A percentile compares a stretch with the other conserved stretches of the same genome.
phyloP scores from a whole-genome alignment of 768 basidiomycete genomes.

The Collybia nuda region DNA sequence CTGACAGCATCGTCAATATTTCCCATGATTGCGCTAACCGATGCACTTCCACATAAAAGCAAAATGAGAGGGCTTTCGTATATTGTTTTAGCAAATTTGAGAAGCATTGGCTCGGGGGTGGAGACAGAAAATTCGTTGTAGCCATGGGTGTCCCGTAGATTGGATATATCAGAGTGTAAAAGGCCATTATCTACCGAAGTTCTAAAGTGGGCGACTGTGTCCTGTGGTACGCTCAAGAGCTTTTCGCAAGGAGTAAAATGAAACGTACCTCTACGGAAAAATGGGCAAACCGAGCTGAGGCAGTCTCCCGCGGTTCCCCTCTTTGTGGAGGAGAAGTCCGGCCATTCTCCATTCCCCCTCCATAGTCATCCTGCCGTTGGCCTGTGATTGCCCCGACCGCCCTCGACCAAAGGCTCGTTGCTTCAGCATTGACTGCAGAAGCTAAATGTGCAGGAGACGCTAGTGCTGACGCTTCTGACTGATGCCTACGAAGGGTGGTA shows the following conservation, averaged over 20 bases:
- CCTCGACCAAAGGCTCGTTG: constrained; percentile 51
- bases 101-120: constrained; percentile 71
- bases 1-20: constrained; percentile 93
- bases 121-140: constrained; percentile 95
- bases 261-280: constrained; percentile 59
- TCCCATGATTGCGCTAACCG: constrained; percentile 90
- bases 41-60: constrained; percentile 85
- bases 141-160: constrained; percentile 67
- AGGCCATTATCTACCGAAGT: constrained; percentile 67
- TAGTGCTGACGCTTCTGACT: constrained; percentile 43
- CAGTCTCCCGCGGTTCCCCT: constrained; percentile 45
- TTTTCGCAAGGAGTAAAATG: constrained; percentile 1
- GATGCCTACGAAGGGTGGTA: constrained; percentile 74
- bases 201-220: constrained; percentile 70
- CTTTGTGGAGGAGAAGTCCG: constrained; percentile 31
- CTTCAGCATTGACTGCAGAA: constrained; percentile 46
- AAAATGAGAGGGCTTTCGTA: constrained; percentile 94
- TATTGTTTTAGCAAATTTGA: constrained; percentile 94
- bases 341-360: constrained; percentile 34
- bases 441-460: constrained; percentile 49
- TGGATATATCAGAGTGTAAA: constrained; percentile 56
- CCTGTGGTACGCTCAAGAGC: constrained; percentile 38
- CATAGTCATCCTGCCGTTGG: constrained; percentile 27
- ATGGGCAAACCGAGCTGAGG: constrained; percentile 70
- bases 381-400: constrained; percentile 39